Conservation (phyloP, 2,329 filamentous ascomycete genomes). For the Ophiostoma himal-ulmi region DNA sequence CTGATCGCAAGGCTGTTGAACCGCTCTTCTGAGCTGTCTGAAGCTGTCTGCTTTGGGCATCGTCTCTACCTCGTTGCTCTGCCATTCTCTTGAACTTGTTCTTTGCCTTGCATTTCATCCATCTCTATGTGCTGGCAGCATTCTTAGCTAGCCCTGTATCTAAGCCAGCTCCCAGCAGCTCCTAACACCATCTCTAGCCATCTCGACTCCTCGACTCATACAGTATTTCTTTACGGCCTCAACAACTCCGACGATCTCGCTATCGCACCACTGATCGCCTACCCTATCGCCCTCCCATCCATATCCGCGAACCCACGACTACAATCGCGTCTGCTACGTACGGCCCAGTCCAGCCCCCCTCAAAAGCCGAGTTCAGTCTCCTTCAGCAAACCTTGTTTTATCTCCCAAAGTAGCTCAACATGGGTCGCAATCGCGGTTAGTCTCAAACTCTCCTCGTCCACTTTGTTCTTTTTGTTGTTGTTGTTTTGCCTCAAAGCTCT, state of each 20-base stretch:
- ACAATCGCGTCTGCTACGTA: background rate
- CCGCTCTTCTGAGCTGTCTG: background rate
- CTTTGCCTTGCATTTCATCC: background rate
- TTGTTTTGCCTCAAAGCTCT: constrained; percentile 22
- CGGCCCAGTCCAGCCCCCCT: background rate
- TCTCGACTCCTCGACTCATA: background rate
- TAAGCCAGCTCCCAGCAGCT: too few relatives aligned
- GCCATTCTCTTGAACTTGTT: background rate
- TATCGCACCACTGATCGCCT: background rate
- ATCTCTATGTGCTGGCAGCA: too few relatives aligned
- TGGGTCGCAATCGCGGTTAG: constrained; percentile 53
- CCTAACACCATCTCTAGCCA: too few relatives aligned
- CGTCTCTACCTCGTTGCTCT: background rate
- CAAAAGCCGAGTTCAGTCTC: background rate
- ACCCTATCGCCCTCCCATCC: background rate
- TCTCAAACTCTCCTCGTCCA: constrained; percentile 29
- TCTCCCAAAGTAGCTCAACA: constrained; percentile 31
- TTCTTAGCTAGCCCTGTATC: too few relatives aligned
- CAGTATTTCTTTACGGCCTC: background rate
- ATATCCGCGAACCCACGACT: too few relatives aligned
- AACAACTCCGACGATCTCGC: background rate
- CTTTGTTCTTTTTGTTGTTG: constrained; percentile 13
- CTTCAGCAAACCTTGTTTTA: constrained; percentile 4
- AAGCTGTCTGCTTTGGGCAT: constrained; percentile 12
- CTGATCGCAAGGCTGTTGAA: background rate